phyloP scores from a whole-genome alignment of 371 early-diverging fungal genomes.

The Circinella umbellata region DNA sequence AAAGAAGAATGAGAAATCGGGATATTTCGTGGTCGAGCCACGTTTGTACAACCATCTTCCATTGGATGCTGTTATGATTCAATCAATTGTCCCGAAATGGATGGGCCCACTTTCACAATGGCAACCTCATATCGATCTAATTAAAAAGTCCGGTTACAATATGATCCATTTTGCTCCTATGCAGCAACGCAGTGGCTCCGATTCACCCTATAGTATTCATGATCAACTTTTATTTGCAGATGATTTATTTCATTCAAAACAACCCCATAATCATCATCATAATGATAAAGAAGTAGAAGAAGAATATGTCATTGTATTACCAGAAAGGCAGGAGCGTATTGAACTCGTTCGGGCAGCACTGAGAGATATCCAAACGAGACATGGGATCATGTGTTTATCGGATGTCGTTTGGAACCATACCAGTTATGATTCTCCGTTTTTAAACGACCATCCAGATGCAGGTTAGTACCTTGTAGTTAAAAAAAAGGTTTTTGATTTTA shows the following conservation, averaged over 20 bases:
- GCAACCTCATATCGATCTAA: conserved; percentile 71
- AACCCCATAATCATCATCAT: neutral
- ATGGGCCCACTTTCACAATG: conserved; percentile 86
- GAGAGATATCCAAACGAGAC: conserved; percentile 57
- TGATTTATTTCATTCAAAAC: conserved; percentile 73
- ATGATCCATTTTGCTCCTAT: conserved; percentile 97
- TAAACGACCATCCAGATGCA: conserved; percentile 94
- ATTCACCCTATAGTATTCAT: conserved; percentile 95
- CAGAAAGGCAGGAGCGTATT: conserved; percentile 49
- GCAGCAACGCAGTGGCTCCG: conserved; percentile 86
- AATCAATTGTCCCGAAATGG: conserved; percentile 95
- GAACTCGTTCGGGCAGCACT: conserved; percentile 60
- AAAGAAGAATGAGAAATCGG: conserved; percentile 30
- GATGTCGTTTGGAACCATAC: conserved; percentile 99
- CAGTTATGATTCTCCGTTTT: conserved; percentile 87
- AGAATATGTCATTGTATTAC: too few relatives aligned
- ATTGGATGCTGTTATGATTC: conserved; percentile 84
- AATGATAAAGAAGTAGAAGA: conserved; percentile 26
- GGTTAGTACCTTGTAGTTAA: conserved; percentile 40
- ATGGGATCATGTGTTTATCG: conserved; percentile 79
- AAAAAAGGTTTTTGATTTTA: too few relatives aligned
- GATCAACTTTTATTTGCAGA: conserved; percentile 89
- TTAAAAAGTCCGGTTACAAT: conserved; percentile 86
- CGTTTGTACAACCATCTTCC: conserved; percentile 54
- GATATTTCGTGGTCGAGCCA: conserved; percentile 91